Evolutionary conservation across 805 yeast genomes (phyloP).

Genomic region (Kregervanrija fluxuum): DNA sequence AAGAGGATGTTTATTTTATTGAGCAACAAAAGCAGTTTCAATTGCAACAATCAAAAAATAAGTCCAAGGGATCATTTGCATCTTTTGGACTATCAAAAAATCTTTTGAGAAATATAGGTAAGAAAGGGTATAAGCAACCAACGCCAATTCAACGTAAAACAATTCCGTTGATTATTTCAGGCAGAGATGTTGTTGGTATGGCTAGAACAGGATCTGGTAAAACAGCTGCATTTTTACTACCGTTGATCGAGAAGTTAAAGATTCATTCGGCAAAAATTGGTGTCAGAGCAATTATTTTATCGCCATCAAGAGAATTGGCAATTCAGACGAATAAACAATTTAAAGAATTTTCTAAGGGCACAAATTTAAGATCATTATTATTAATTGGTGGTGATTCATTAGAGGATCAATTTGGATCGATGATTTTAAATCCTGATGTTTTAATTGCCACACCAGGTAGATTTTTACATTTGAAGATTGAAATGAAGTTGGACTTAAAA

Average conservation of each 20-base stretch:
- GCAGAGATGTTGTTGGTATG: slow-evolving; percentile 96
- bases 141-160: slow-evolving; percentile 98
- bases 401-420: slow-evolving; percentile 88
- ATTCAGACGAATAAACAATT: slow-evolving; percentile 84
- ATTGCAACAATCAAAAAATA: slow-evolving; percentile 35
- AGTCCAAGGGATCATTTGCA: slow-evolving; percentile 71
- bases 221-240: slow-evolving; percentile 93
- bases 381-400: slow-evolving; percentile 98
- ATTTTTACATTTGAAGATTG: slow-evolving; percentile 90
- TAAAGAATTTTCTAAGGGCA: slow-evolving; percentile 78
- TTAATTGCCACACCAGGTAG: slow-evolving; percentile 97
- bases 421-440: slow-evolving; percentile 93
- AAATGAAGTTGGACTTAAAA: slow-evolving; percentile 81
- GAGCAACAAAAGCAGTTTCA: slow-evolving; percentile 21
- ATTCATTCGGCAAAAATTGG: slow-evolving; percentile 84
- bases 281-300: slow-evolving; percentile 76
- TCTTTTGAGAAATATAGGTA: slow-evolving; percentile 59
- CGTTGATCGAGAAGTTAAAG: slow-evolving; percentile 80
- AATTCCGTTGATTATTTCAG: slow-evolving; percentile 80
- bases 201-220: slow-evolving; percentile 99
- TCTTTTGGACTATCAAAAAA: slow-evolving; percentile 81
- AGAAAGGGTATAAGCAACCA: slow-evolving; percentile 89
- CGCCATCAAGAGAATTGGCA: slow-evolving; percentile 97
- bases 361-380: slow-evolving; percentile 72
- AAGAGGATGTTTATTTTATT: slow-evolving; percentile 13